Evolutionary conservation across 108 stramenopile genomes (phyloP), one percentile per base, ranked within the genome.

Genomic region (Skeletonema costatum): DNA sequence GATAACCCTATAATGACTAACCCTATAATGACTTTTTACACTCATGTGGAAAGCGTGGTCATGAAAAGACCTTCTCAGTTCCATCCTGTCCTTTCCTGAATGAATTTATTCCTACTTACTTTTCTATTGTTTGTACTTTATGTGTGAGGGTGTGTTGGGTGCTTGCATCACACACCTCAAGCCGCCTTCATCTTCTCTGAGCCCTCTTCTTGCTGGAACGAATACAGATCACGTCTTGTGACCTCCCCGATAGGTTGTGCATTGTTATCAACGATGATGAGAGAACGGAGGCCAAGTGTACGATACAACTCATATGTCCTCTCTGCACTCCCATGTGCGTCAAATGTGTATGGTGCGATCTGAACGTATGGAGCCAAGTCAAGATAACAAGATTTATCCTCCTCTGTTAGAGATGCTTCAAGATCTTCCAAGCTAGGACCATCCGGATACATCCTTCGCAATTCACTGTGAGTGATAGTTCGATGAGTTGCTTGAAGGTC

Each of bases 321-420:
- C 72, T 86, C 65, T 36, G 67, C 25, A 31, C 29, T 39, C 7
- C 32, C 13, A 19, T 36, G 35, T 36, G 16, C 32, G 17, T 19
- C 30, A 67, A 68, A 78, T 36, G 85, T 63, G 50, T 86, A 77
- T 2, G 93, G 87, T 7, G 89, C 88, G 30, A 76, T 87, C 77
- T 92, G 89, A 60, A 81, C 70, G 66, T 91, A 91, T 19, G 93
- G 91, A 17, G 90, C 76, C 9, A 94, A 70, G 72, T 94, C 93
- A 6, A 94, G 41, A 50, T 71, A 67, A 16, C 62, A 73, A 25
- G 75, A 69, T 44, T 83, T 31, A 32, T 91, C 92, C 59, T 74
- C 46, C 0, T 76, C 64, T 2, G 69, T 69, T 0, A 94, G 50
- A 13, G 53, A 56, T 29, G 53, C 19, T 56, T 66, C 59, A 30